Base-by-base conservation (phyloP, 805 yeast genomes). In the Lipomyces orientalis region DNA sequence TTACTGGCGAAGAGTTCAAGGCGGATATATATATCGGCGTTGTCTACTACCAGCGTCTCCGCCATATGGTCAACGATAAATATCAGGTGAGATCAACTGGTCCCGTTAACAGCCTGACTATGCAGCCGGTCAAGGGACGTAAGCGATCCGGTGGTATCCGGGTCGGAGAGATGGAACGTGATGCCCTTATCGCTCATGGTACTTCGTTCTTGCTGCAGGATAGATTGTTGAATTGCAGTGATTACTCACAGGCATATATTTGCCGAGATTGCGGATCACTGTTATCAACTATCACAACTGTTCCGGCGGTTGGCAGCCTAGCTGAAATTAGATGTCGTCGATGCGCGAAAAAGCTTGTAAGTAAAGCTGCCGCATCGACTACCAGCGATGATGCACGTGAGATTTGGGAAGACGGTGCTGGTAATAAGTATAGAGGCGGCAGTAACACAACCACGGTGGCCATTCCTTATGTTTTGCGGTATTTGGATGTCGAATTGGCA, bases 81-180 rank as follows among this genome's bases (percentile, higher is more conserved):
- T 95, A 93, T 90, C 99, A 95, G 83, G 99, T 95, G 62, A 90
- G 99, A 82, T 91, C 98, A 4, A 95, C 99, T 19, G 99, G 99
- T 77, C 98, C 98, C 6, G 98, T 95, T 34, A 94, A 94, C 80
- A 87, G 95, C 49, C 85, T 95, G 78, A 95, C 98, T 19, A 93
- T 94, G 98, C 99, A 95, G 85, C 99, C 99, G 54, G 99, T 95
- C 65, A 95, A 95, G 83, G 99, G 99, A 76, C 90, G 99, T 83
- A 95, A 95, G 88, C 88, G 98, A 83, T 88, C 90, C 73, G 99
- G 99, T 81, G 99, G 99, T 90, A 95, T 95, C 74, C 96, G 99
- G 85, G 97, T 95, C 52, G 99, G 99, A 79, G 99, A 95, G 81
- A 95, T 95, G 99, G 99, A 95, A 82, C 90, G 99, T 82, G 99